Percentiles rank a stretch among this genome's conserved stretches.
Conservation (phyloP, 352 stramenopile genomes). For the Pythium aristosporum region DNA sequence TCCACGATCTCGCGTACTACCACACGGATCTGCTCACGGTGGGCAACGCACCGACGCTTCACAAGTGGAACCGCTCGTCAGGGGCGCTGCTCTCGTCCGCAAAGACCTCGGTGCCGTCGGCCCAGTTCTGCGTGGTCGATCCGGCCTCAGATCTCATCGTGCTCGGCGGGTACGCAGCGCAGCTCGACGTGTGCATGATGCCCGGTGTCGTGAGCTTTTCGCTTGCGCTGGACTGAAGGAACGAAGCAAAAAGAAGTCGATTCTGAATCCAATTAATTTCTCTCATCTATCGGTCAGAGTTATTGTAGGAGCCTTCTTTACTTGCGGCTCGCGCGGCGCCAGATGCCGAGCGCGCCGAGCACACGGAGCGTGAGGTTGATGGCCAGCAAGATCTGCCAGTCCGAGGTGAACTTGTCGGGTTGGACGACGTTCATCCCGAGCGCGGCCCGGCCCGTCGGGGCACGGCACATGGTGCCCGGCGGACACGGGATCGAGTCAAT, state of each 20-base stretch:
- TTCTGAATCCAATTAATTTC: too few species aligned
- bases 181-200: constrained; percentile 81
- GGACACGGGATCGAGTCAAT: constrained; percentile 8
- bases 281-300: too few species aligned
- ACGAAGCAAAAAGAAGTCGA: too few species aligned
- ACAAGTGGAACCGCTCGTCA: constrained; percentile 79
- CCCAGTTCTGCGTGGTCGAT: constrained; percentile 72
- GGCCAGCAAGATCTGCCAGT: constrained; percentile 7
- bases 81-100: constrained; percentile 55
- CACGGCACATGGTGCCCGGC: not conserved
- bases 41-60: constrained; percentile 59
- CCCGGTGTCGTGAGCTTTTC: constrained; percentile 82
- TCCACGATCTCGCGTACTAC: constrained; percentile 72
- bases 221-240: constrained; percentile 38
- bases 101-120: constrained; percentile 50
- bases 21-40: constrained; percentile 71
- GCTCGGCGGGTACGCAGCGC: constrained; percentile 49
- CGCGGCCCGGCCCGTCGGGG: not conserved
- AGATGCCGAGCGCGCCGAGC: not conserved
- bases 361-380: constrained; percentile 5
- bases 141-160: constrained; percentile 62
- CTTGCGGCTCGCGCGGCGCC: not conserved
- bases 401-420: constrained; percentile 3
- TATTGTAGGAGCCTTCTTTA: not conserved
- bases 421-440: constrained; percentile 5